Evolutionary conservation across 2,329 filamentous ascomycete species (phyloP).

Genomic region (Thielaviopsis cerberus): DNA sequence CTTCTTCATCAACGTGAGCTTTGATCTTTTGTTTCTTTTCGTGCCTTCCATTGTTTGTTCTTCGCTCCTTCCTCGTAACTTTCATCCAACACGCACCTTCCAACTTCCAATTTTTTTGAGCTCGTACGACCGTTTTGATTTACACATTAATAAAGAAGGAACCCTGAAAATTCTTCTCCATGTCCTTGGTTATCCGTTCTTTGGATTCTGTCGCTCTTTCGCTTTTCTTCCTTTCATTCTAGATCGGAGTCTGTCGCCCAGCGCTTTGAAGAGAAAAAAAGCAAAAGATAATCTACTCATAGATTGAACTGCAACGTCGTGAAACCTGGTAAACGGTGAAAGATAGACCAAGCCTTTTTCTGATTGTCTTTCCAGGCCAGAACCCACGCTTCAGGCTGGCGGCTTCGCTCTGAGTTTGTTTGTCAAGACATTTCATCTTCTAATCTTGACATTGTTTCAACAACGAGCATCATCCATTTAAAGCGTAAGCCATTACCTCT

Average conservation of each 20-base stretch:
- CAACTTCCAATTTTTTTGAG: background rate
- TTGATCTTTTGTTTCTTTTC: background rate
- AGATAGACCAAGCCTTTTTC: background rate
- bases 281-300: background rate
- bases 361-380: background rate
- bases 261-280: background rate
- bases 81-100: background rate
- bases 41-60: background rate
- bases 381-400: background rate
- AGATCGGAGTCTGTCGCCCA: background rate
- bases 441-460: background rate
- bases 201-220: background rate
- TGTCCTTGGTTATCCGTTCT: background rate
- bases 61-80: background rate
- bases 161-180: background rate
- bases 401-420: background rate
- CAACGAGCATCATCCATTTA: background rate
- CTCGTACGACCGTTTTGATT: background rate
- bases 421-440: background rate
- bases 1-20: no score
- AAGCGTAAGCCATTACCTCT: background rate
- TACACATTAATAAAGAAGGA: background rate
- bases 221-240: background rate
- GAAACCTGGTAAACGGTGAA: background rate
- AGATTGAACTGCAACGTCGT: background rate